Evolutionary conservation across 495 filamentous ascomycete genomes (phyloP).

Genomic region (Penicillium roqueforti): DNA sequence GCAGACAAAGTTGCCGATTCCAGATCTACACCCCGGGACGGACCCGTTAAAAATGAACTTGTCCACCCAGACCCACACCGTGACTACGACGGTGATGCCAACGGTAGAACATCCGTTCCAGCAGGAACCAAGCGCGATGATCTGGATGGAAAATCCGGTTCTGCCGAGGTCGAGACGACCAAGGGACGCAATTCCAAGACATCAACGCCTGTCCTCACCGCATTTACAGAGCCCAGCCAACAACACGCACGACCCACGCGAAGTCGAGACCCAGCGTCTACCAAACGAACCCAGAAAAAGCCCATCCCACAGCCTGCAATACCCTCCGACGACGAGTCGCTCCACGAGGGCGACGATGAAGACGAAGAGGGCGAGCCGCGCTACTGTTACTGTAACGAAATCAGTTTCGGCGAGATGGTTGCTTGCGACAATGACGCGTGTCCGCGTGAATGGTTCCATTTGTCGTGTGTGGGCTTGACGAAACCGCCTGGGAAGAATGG

Average conservation of each 20-base stretch:
- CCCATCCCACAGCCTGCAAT: slow-evolving; percentile 29
- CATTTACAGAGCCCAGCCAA: slow-evolving; percentile 36
- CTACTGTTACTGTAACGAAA: slow-evolving; percentile 90
- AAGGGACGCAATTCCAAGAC: slow-evolving; percentile 55
- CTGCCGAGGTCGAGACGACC: slow-evolving; percentile 25
- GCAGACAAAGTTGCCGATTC: slow-evolving; percentile 37
- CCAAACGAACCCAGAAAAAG: slow-evolving; percentile 70
- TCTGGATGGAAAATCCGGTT: slow-evolving; percentile 28
- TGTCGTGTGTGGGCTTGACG: slow-evolving; percentile 83
- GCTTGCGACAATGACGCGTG: slow-evolving; percentile 91
- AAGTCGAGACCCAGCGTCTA: slow-evolving; percentile 35
- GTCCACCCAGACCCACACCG: slow-evolving; percentile 25
- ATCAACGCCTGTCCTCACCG: slow-evolving; percentile 46
- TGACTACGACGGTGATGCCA: slow-evolving; percentile 22
- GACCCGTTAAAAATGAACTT: slow-evolving; percentile 28
- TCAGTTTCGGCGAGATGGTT: slow-evolving; percentile 97
- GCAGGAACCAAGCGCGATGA: slow-evolving; percentile 32
- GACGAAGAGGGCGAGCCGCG: slow-evolving; percentile 76
- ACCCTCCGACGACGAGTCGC: slow-evolving; percentile 47
- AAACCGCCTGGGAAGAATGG: slow-evolving; percentile 80
- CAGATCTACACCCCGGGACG: slow-evolving; percentile 31
- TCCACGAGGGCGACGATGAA: slow-evolving; percentile 62
- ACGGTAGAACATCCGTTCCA: slow-evolving; percentile 31
- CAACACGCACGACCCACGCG: slow-evolving; percentile 40
- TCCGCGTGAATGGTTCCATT: slow-evolving; percentile 91